Percentiles rank a stretch among this genome's conserved stretches.
Evolutionary conservation across 179 eudicot species (phyloP).

Genomic region (Silene noctiflora): DNA sequence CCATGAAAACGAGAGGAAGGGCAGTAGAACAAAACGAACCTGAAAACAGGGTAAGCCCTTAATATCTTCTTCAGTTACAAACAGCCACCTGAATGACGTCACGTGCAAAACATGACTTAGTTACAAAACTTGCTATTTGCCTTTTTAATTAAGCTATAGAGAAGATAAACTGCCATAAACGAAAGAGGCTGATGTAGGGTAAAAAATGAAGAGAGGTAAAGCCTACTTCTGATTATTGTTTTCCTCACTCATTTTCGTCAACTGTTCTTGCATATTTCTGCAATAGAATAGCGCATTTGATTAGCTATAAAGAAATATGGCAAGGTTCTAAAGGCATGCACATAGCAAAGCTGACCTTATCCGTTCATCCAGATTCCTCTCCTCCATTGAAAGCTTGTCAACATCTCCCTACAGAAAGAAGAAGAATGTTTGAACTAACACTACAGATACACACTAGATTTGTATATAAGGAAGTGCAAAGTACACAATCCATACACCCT

Average conservation of each 20-base stretch:
- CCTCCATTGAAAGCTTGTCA: constrained; percentile 67
- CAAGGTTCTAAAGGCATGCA: constrained; percentile 15
- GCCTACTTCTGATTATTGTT: constrained; percentile 70
- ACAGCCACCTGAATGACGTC: constrained; percentile 64
- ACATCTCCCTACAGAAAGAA: constrained; percentile 69
- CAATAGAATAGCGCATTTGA: constrained; percentile 32
- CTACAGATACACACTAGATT: neutral
- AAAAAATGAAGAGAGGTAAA: constrained; percentile 5
- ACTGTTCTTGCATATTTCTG: constrained; percentile 85
- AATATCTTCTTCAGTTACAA: constrained; percentile 93
- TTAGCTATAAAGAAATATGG: constrained; percentile 4
- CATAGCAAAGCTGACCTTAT: constrained; percentile 53
- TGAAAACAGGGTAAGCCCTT: constrained; percentile 78
- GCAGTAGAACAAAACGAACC: constrained; percentile 35
- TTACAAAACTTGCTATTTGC: constrained; percentile 7
- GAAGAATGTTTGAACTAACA: constrained; percentile 7
- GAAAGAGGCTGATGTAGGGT: neutral
- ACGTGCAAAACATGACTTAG: constrained; percentile 19
- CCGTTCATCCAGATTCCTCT: constrained; percentile 66
- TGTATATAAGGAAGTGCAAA: neutral
- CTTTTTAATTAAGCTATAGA: neutral
- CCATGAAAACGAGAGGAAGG: too few relatives aligned
- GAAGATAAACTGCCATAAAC: constrained; percentile 5
- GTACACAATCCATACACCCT: neutral
- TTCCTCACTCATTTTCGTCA: constrained; percentile 79